These are phyloP conservation scores for Hypocreales sp. DNA, from an alignment of 2,329 filamentous ascomycete species.

Conservation along the genomic window DNA sequence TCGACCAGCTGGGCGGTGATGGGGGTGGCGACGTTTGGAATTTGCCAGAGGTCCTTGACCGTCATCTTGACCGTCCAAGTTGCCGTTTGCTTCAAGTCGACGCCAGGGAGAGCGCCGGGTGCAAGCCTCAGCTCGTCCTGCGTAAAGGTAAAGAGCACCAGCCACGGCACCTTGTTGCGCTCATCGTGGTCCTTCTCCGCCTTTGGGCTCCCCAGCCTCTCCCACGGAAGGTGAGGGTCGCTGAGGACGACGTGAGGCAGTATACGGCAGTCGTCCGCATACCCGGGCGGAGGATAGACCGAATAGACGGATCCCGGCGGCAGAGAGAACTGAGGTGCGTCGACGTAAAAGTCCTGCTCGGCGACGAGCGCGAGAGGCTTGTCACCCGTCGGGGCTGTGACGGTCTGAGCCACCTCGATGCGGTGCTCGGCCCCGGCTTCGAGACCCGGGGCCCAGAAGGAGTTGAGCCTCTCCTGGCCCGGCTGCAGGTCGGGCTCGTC, in stretches of 20 bases:
- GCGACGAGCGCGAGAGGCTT: background rate
- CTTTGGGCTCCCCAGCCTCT: slow-evolving; percentile 11
- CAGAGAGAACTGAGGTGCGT: slow-evolving; percentile 19
- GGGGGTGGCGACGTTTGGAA: slow-evolving; percentile 1
- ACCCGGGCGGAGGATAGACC: slow-evolving; percentile 22
- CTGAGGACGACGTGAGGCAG: slow-evolving; percentile 28
- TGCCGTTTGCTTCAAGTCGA: slow-evolving; percentile 4
- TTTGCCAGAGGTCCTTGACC: slow-evolving; percentile 2
- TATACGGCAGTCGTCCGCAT: slow-evolving; percentile 14
- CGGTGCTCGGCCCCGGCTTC: slow-evolving; percentile 5
- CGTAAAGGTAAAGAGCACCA: slow-evolving; percentile 16
- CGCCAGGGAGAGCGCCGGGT: no score
- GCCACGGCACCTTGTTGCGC: slow-evolving; percentile 21
- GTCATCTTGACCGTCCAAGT: slow-evolving; percentile 7
- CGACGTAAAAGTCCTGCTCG: slow-evolving; percentile 17
- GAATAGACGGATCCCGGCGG: slow-evolving; percentile 17
- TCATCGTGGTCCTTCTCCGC: background rate
- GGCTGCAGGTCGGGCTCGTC: slow-evolving; percentile 1
- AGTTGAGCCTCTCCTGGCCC: slow-evolving; percentile 7
- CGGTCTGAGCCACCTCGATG: slow-evolving; percentile 2
- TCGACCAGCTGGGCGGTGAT: background rate
- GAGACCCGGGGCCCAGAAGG: slow-evolving; percentile 7
- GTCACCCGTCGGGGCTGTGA: slow-evolving; percentile 1
- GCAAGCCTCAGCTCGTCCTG: slow-evolving; percentile 20
- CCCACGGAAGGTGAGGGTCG: slow-evolving; percentile 28